phyloP scores from a whole-genome alignment of 2,329 filamentous ascomycete species.

The Plenodomus biglobosus region DNA sequence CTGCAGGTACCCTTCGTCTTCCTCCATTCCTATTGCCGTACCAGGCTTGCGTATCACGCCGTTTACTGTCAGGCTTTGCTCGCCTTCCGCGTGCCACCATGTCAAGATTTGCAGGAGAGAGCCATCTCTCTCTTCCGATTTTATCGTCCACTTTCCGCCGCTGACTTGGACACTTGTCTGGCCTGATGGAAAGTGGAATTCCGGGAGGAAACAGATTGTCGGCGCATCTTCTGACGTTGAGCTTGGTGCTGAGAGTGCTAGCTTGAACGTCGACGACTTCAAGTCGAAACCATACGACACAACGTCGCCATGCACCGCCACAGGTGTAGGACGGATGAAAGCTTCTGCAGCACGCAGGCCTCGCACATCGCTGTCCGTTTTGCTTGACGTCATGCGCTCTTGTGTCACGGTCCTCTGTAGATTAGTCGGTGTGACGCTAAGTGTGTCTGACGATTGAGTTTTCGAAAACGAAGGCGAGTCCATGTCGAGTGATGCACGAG shows the following conservation, averaged over 20 bases:
- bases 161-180: constrained; percentile 72
- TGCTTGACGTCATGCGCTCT: constrained; percentile 46
- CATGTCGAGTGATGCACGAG: constrained; percentile 54
- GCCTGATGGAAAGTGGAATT: constrained; percentile 85
- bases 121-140: constrained; percentile 68
- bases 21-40: constrained; percentile 56
- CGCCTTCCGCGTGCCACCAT: constrained; percentile 92
- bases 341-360: constrained; percentile 91
- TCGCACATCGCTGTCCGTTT: constrained; percentile 27
- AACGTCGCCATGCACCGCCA: constrained; percentile 72
- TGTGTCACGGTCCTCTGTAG: constrained; percentile 72
- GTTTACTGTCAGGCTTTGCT: constrained; percentile 75
- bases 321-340: constrained; percentile 82
- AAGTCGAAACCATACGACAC: constrained; percentile 79
- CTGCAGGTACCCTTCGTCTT: constrained; percentile 79
- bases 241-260: constrained; percentile 66
- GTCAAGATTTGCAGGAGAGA: constrained; percentile 72
- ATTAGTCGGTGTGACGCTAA: constrained; percentile 69
- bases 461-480: constrained; percentile 58
- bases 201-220: constrained; percentile 82
- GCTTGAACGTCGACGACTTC: constrained; percentile 71
- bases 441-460: constrained; percentile 52
- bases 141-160: constrained; percentile 88
- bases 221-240: constrained; percentile 65
- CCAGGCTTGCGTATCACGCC: constrained; percentile 67